Base-by-base conservation (phyloP, 164 flowering plant species). In the Dillenia suffruticosa region DNA sequence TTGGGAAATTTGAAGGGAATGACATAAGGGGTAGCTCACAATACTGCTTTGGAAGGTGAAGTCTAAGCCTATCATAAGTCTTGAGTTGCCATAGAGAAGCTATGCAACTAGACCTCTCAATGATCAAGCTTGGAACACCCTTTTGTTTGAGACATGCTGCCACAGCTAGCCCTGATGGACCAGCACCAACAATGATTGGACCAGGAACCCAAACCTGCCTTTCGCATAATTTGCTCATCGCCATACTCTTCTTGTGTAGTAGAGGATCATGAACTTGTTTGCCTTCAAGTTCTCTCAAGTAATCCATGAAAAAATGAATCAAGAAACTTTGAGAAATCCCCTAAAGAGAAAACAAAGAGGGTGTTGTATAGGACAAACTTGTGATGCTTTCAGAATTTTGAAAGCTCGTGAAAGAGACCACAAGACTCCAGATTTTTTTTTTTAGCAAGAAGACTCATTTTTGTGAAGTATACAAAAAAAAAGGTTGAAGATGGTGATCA, bases 51-150 rank as follows among this genome's bases (percentile, higher is more conserved):
- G 97, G 95, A 0, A 88, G 89, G 60, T 88, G 97, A 13, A 90
- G 90, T 14, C 76, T 60, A 10, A 90, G 89, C 7, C 97, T 82
- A 58, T 88, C 88, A 49, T 90, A 90, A 1, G 92, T 84, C 51
- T 79, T 83, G 32, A 63, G 72, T 58, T 82, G 84, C 97, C 97
- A 90, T 16, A 90, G 65, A n/a, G 97, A 84, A 22, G 90, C 94
- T 50, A 90, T 70, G 70, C 97, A 90, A 46, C 75, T 64, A 5
- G 76, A 68, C 76, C 84, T 73, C 59, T 90, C 97, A 2, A 90
- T 73, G 59, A 90, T 76, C 63, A 90, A 51, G 56, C 81, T 68
- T 0, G 83, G 81, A 3, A 88, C 56, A 0, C 81, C 84, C 58
- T 58, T 68, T 10, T 74, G 66, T 58, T 80, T 81, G 7, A 90